Evolutionary conservation across 352 stramenopile genomes (phyloP).

Genomic region (Hyaloperonospora arabidopsidis): DNA sequence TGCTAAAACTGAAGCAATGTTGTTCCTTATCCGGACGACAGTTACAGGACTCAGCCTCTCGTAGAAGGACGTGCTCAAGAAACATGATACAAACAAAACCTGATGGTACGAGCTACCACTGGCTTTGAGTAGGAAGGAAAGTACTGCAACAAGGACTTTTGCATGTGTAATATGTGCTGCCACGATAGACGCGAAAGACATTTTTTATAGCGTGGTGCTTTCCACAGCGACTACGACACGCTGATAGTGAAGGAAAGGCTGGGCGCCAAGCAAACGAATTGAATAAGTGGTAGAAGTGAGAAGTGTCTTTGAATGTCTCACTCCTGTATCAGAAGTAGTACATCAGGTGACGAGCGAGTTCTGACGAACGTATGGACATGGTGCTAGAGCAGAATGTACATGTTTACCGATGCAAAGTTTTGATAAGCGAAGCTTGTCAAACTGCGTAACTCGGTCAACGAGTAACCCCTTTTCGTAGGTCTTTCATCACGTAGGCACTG

Average conservation of each 20-base stretch:
- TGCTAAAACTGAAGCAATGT: constrained; percentile 2
- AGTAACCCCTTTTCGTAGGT: no score
- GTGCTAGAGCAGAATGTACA: no score
- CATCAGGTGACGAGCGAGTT: neutral
- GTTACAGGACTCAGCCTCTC: no score
- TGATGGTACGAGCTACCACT: neutral
- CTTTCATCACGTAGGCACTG: no score
- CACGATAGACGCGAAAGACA: constrained; percentile 18
- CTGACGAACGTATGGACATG: no score
- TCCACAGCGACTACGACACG: neutral
- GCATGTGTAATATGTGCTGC: constrained; percentile 11
- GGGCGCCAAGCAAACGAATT: neutral
- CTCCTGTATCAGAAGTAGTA: neutral
- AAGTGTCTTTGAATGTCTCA: neutral
- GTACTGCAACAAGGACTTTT: neutral
- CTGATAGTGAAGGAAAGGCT: neutral
- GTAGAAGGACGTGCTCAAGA: constrained; percentile 12
- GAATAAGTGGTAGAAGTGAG: no score
- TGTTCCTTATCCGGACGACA: neutral
- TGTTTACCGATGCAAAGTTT: no score
- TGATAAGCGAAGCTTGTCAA: no score
- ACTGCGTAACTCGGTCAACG: no score
- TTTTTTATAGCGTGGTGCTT: neutral
- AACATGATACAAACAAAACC: constrained; percentile 11
- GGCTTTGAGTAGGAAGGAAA: constrained; percentile 1